Conservation (phyloP, 2,329 filamentous ascomycete species). For the Pseudogymnoascus sp. region DNA sequence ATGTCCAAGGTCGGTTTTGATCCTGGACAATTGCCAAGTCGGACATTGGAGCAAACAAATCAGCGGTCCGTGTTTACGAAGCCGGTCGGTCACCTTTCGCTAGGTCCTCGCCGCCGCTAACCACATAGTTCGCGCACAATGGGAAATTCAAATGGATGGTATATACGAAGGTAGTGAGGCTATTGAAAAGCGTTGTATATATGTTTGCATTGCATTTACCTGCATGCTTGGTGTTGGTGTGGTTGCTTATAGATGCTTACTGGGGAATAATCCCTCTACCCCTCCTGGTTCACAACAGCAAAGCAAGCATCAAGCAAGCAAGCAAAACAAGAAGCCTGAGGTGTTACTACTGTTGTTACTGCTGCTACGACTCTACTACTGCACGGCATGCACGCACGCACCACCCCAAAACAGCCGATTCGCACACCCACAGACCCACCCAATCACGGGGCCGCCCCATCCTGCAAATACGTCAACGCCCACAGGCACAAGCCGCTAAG, state of each 20-base stretch:
- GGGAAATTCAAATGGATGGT: neutral
- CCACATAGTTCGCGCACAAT: neutral
- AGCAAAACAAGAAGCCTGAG: neutral
- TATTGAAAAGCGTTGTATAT: neutral
- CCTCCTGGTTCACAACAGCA: neutral
- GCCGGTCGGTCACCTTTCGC: neutral
- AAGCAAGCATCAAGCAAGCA: neutral
- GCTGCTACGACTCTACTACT: neutral
- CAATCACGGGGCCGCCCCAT: neutral
- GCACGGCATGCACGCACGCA: neutral
- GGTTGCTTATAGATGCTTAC: neutral
- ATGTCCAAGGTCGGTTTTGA: neutral
- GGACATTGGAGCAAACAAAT: neutral
- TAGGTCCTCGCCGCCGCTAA: neutral
- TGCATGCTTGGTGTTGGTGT: neutral
- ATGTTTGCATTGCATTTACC: neutral
- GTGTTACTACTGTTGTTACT: neutral
- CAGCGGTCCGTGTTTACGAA: neutral
- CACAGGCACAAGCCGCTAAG: neutral
- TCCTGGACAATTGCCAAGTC: neutral
- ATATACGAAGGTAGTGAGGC: neutral
- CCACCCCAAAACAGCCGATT: slow-evolving; percentile 1
- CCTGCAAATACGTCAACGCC: neutral
- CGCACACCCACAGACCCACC: neutral
- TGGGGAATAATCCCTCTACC: neutral